These are phyloP conservation scores for Aurinia saxatilis DNA, from an alignment of 345 rosid species.

Conservation along the genomic window DNA sequence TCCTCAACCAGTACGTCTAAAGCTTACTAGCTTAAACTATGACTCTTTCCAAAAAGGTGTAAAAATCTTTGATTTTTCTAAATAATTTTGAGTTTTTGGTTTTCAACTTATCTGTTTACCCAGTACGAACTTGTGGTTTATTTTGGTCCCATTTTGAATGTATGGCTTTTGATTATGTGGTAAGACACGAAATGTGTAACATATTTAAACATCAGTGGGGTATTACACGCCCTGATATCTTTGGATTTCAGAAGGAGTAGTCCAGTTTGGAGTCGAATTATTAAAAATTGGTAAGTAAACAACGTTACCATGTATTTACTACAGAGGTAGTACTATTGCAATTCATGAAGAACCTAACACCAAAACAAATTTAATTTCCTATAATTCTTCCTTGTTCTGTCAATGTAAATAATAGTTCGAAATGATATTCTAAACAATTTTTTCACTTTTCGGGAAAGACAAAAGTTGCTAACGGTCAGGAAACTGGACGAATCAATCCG, in stretches of 20 bases:
- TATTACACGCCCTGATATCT: too few relatives aligned
- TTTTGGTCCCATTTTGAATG: too few relatives aligned
- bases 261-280: too few relatives aligned
- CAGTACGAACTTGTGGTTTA: too few relatives aligned
- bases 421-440: conserved; percentile 12
- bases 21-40: not conserved
- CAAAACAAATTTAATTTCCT: conserved; percentile 1
- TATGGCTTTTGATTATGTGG: too few relatives aligned
- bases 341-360: not conserved
- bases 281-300: too few relatives aligned
- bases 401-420: conserved; percentile 2
- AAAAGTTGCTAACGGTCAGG: conserved; percentile 9
- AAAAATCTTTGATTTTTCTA: not conserved
- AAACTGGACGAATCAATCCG: conserved; percentile 18
- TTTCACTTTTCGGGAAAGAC: not conserved
- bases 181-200: too few relatives aligned
- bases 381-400: not conserved
- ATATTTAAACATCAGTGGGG: too few relatives aligned
- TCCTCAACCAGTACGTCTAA: conserved; percentile 36
- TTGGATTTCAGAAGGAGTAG: too few relatives aligned
- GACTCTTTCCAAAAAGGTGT: not conserved
- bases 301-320: not conserved
- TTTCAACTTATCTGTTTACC: too few relatives aligned
- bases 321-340: not conserved
- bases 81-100: too few relatives aligned